A percentile compares a stretch with the other conserved stretches of the same genome.
Evolutionary conservation across 306 rosid species (phyloP).

Genomic region (Ormosia emarginata): DNA sequence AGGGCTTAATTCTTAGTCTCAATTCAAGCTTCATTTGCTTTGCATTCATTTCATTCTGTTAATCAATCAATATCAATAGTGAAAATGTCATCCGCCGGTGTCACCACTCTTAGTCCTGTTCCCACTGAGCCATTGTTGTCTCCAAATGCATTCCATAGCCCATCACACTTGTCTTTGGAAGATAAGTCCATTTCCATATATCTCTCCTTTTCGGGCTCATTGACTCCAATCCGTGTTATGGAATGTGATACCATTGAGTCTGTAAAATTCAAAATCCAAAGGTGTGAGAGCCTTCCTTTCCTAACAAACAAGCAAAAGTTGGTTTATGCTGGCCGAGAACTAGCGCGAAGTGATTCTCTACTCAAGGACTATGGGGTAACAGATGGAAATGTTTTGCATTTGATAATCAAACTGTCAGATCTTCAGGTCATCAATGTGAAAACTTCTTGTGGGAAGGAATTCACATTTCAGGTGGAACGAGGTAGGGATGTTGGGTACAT

Average conservation of each 20-base stretch:
- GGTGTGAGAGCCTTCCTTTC: conserved; percentile 56
- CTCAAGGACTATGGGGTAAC: conserved; percentile 75
- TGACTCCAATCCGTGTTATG: conserved; percentile 68
- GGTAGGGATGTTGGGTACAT: conserved; percentile 68
- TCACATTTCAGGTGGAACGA: conserved; percentile 63
- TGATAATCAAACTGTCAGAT: conserved; percentile 74
- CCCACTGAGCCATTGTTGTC: conserved; percentile 45
- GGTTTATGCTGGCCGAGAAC: conserved; percentile 80
- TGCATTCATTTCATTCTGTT: neutral
- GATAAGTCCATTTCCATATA: conserved; percentile 56
- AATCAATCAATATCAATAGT: neutral
- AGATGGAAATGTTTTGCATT: conserved; percentile 76
- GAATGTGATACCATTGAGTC: conserved; percentile 75
- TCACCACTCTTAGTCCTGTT: conserved; percentile 50
- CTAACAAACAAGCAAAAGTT: conserved; percentile 78
- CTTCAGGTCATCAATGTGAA: conserved; percentile 73
- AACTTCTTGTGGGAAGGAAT: conserved; percentile 64
- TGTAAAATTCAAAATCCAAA: conserved; percentile 75
- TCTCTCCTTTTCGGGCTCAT: conserved; percentile 57
- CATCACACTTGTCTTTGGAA: conserved; percentile 35
- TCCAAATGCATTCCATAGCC: conserved; percentile 31
- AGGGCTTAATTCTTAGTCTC: conserved; percentile 5
- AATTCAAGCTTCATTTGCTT: neutral
- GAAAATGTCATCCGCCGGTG: conserved; percentile 78
- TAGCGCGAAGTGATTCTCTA: conserved; percentile 59